Conservation (phyloP, 805 yeast species). For the Danielia oregonensis region DNA sequence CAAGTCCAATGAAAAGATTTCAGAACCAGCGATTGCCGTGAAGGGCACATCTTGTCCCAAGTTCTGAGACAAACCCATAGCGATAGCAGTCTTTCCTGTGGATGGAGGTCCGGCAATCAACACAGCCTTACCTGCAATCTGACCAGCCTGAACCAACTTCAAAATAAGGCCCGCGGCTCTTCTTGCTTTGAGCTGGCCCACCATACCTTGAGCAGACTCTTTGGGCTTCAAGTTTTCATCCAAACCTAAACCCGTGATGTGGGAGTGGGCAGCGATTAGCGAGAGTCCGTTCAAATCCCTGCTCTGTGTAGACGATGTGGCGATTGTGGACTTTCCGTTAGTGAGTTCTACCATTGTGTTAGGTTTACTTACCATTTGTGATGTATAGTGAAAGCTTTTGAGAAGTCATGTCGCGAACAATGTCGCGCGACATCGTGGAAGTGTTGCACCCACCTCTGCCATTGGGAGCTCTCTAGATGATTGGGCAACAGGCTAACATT, state of each 20-base stretch:
- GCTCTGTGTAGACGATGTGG: constrained; percentile 20
- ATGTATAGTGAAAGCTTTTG: too few species aligned
- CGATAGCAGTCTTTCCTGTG: constrained; percentile 98
- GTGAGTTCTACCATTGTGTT: too few species aligned
- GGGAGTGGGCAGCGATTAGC: constrained; percentile 96
- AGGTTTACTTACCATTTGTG: not conserved
- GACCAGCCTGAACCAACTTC: constrained; percentile 89
- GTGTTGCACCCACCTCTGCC: not conserved
- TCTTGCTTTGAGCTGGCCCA: constrained; percentile 93
- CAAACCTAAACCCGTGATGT: constrained; percentile 93
- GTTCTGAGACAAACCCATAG: constrained; percentile 84
- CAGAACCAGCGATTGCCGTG: constrained; percentile 93
- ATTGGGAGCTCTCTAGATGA: not conserved
- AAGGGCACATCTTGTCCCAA: constrained; percentile 84
- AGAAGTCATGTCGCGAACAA: too few species aligned
- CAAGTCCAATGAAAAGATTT: constrained; percentile 85
- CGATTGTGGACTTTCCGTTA: constrained; percentile 15
- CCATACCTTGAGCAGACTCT: constrained; percentile 86
- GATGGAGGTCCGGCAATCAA: constrained; percentile 97
- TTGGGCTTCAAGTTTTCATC: constrained; percentile 87
- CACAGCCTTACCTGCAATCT: constrained; percentile 95
- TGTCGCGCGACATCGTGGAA: constrained; percentile 5
- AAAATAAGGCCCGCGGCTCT: constrained; percentile 93
- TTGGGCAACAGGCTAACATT: not conserved
- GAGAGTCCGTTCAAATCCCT: constrained; percentile 49